These are phyloP conservation scores for Trichoderma oligosporum DNA, from an alignment of 2,329 filamentous ascomycete genomes.

Conservation along the genomic window DNA sequence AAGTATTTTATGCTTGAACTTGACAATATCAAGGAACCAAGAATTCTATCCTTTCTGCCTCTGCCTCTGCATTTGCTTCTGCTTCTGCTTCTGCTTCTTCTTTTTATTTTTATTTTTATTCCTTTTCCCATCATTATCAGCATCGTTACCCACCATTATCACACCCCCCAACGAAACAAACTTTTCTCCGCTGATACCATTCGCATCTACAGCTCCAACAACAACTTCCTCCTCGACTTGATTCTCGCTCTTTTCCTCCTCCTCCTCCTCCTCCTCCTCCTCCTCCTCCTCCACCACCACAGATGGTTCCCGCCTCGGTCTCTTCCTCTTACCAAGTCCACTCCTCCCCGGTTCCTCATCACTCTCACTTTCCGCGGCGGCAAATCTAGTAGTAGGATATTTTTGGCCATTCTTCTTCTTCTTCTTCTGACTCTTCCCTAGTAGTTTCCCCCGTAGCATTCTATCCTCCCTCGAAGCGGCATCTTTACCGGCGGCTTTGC, in stretches of 20 bases:
- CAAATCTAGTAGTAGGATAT: too few species aligned
- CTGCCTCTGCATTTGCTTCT: slow-evolving; percentile 28
- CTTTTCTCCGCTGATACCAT: slow-evolving; percentile 26
- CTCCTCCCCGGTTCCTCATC: slow-evolving; percentile 38
- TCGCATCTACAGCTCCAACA: slow-evolving; percentile 26
- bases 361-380: slow-evolving; percentile 32
- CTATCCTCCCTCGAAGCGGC: slow-evolving; percentile 27
- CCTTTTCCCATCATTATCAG: background rate
- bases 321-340: slow-evolving; percentile 38
- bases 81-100: slow-evolving; percentile 4
- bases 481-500: slow-evolving; percentile 24
- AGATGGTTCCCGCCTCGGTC: slow-evolving; percentile 23
- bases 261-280: background rate
- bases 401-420: background rate
- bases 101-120: background rate
- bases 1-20: background rate
- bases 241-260: background rate
- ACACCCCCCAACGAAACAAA: slow-evolving; percentile 9
- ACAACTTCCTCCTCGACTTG: too few species aligned
- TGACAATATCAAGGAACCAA: background rate
- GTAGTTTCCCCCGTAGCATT: slow-evolving; percentile 32
- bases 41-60: slow-evolving; percentile 19
- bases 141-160: background rate
- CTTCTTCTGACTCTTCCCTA: slow-evolving; percentile 24
- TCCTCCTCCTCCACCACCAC: too few species aligned